Percentiles rank a stretch among this genome's conserved stretches.
These are phyloP conservation scores for Dactylellina haptotyla DNA, from an alignment of 2,329 filamentous ascomycete species.

Conservation along the genomic window DNA sequence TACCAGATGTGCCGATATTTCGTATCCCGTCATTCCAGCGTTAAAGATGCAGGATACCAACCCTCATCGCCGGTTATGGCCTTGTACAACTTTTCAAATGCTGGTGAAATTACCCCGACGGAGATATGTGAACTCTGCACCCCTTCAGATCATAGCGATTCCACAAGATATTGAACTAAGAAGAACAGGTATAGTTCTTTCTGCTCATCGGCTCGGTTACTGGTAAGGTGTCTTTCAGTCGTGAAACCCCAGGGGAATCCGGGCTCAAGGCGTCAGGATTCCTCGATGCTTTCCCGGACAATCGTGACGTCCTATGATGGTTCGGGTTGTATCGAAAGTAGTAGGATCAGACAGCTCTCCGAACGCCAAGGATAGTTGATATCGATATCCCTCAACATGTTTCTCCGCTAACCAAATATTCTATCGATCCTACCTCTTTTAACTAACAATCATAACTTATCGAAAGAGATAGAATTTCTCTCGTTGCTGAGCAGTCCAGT, in stretches of 20 bases:
- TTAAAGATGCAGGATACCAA: constrained; percentile 10
- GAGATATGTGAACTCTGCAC: constrained; percentile 14
- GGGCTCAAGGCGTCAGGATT: constrained; percentile 11
- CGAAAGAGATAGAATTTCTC: constrained; percentile 3
- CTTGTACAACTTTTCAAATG: constrained; percentile 23
- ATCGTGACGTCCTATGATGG: constrained; percentile 33
- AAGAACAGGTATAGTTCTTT: background rate
- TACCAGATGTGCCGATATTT: too few species aligned
- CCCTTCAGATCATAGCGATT: too few species aligned
- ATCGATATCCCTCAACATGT: constrained; percentile 24
- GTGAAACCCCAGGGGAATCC: constrained; percentile 26
- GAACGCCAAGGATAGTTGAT: constrained; percentile 16
- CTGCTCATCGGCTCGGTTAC: background rate
- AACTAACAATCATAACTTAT: constrained; percentile 12
- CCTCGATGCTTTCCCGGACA: constrained; percentile 14
- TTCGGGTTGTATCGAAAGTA: constrained; percentile 6
- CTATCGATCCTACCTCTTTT: background rate
- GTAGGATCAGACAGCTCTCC: background rate
- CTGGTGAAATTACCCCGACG: constrained; percentile 15
- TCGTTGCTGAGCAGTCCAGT: constrained; percentile 18
- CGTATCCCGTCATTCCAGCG: constrained; percentile 41
- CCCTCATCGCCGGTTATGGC: constrained; percentile 31
- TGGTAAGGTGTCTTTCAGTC: constrained; percentile 19
- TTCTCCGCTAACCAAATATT: constrained; percentile 2
- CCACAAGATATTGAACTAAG: too few species aligned